A percentile compares a stretch with the other conserved stretches of the same genome.
phyloP scores from a whole-genome alignment of 2,329 filamentous ascomycete species.

The Trichothecium sympodiale region DNA sequence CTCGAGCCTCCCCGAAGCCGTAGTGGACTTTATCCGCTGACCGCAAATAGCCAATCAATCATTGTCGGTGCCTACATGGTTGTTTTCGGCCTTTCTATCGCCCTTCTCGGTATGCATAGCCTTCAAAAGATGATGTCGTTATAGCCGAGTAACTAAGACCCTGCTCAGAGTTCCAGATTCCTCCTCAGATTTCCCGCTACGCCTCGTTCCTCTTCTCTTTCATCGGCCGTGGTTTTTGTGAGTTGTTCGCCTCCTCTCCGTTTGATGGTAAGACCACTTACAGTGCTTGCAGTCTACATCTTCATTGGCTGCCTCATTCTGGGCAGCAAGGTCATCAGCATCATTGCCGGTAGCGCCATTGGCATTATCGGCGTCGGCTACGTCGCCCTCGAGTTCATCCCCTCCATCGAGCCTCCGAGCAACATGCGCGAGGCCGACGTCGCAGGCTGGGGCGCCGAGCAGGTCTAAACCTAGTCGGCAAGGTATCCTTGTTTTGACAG shows the following conservation, averaged over 20 bases:
- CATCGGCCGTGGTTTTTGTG: slow-evolving; percentile 88
- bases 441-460: slow-evolving; percentile 65
- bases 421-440: slow-evolving; percentile 70
- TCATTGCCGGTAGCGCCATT: slow-evolving; percentile 68
- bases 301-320: slow-evolving; percentile 85
- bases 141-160: too few species aligned
- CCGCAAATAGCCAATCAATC: slow-evolving; percentile 27
- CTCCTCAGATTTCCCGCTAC: slow-evolving; percentile 84
- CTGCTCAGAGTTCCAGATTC: slow-evolving; percentile 75
- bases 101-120: slow-evolving; percentile 42
- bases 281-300: slow-evolving; percentile 64
- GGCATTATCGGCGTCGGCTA: slow-evolving; percentile 72
- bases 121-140: slow-evolving; percentile 2
- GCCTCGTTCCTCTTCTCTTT: slow-evolving; percentile 98
- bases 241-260: slow-evolving; percentile 26
- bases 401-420: slow-evolving; percentile 66
- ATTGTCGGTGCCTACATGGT: slow-evolving; percentile 83
- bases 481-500: too few species aligned
- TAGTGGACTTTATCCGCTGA: too few species aligned
- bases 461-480: slow-evolving; percentile 46
- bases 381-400: slow-evolving; percentile 62
- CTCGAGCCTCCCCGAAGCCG: too few species aligned
- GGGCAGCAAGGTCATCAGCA: slow-evolving; percentile 52
- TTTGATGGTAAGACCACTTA: slow-evolving; percentile 6
- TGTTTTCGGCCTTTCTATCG: slow-evolving; percentile 74